Base-by-base conservation (phyloP, 495 filamentous ascomycete species). In the Hyaloscypha bicolor region DNA sequence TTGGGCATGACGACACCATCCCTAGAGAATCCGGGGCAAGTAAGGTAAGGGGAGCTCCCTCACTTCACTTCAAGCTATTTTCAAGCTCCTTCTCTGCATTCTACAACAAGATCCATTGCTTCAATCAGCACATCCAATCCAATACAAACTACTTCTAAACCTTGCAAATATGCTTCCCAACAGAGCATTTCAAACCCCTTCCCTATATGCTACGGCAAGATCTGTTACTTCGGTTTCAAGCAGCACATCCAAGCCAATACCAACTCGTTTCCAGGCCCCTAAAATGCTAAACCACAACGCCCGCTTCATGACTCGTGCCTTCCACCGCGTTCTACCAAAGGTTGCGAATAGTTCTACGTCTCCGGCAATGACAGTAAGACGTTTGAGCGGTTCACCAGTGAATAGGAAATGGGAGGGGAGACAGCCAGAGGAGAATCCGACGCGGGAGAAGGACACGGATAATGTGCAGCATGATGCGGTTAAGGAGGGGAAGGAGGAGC, bases 401-500 rank as follows among this genome's bases (percentile, higher is more conserved):
- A 16, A 45, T 33, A 6, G 52, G 29, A 66, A 60, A 53, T 65
- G 71, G 71, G 63, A 65, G 32, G 67, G 71, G 11, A 32, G 62
- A 9, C 8, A 64, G 6, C 37, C 62, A 5, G 55, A 66, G n/a
- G 71, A 73, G 6, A 39, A 69, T 45, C 19, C 48, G 6, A 35
- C 57, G 11, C 22, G 62, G 1, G 64, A 68, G 61, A 55, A 4
- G 35, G 71, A 73, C 33, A 32, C 2, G 1, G 45, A 70, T 30
- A 70, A 70, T 55, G 62, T 68, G 55, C 65, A 73, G 64, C 62
- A 68, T 31, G 68, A 71, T 21, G 68, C 64, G 8, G 61, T 42
- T 51, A 76, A 78, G 57, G 74, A 76, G 33, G 70, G 70, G 35
- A 81, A 79, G 31, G 48, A 39, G 22, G 71, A 69, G 60, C 56